Base-by-base conservation (phyloP, 2,329 filamentous ascomycete genomes). In the Exophiala sp. region DNA sequence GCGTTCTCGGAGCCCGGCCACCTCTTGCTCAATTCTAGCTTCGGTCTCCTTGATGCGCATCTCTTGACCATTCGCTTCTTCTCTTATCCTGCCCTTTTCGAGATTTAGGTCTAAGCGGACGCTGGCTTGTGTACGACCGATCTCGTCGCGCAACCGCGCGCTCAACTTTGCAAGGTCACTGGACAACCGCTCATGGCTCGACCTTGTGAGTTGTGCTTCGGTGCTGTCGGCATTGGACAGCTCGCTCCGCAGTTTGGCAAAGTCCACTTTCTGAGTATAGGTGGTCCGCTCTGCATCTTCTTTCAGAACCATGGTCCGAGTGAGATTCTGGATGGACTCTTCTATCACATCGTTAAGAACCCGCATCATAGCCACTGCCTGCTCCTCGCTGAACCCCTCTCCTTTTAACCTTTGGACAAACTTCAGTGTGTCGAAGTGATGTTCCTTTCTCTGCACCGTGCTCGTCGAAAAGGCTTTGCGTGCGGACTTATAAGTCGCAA, bases 21-120 rank as follows among this genome's bases (percentile, higher is more conserved):
- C 89, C 74, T 97, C 93, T 72, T 97, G 91, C 74, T 98, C 93
- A 63, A 98, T 97, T 70, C 94, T 84, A 50, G 90, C 95, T 73
- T 98, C 93, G 10, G 93, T 97, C 78, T 98, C 93, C 74, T 95
- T 96, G 64, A 98, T 88, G 74, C 95, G 94, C 70, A 98, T 81
- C 70, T 98, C 93, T 72, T 97, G 93, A 50, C 86, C 85, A 59
- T 95, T 94, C 14, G 90, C 89, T 74, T 98, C 93, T 71, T 98
- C 93, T 55, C 93, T 77, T 60, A 97, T 98, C 56, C 93, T 80
- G 11, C 93, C 93, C 73, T 98, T 98, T 66, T 98, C 93, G 39
- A 98, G 73, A 69, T 97, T 98, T 54, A 98, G 73, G 69, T 98
- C 93, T 39, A 98, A 73, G 53, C 91, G 79, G 30, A 97, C 90